phyloP scores from a whole-genome alignment of 1,284 basidiomycete genomes.

The Rhodotorula sp. region DNA sequence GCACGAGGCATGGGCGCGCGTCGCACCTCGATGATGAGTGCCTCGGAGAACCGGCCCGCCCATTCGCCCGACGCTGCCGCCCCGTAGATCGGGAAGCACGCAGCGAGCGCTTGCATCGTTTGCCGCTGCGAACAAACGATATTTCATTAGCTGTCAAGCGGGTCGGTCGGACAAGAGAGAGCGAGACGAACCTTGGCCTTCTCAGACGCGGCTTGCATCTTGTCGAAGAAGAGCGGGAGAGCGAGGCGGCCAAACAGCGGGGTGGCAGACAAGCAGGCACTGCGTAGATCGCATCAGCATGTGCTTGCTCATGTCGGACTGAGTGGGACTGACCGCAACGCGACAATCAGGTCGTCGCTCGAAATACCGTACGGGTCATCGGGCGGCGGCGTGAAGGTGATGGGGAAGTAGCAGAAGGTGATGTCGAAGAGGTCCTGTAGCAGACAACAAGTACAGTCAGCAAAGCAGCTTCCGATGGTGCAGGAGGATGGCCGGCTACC shows the following conservation, averaged over 20 bases:
- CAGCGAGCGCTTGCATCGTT: constrained; percentile 70
- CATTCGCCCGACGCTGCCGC: constrained; percentile 61
- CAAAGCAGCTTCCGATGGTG: neutral
- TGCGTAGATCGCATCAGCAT: constrained; percentile 21
- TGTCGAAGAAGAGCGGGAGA: constrained; percentile 87
- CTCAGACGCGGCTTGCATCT: constrained; percentile 80
- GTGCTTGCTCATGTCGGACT: too few relatives aligned
- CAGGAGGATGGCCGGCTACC: constrained; percentile 55
- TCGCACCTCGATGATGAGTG: constrained; percentile 77
- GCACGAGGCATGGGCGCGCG: constrained; percentile 17
- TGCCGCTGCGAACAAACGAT: constrained; percentile 63
- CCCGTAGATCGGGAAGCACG: constrained; percentile 81
- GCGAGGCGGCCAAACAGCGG: constrained; percentile 81
- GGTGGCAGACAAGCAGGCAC: constrained; percentile 70
- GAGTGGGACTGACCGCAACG: constrained; percentile 61
- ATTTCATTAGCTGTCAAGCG: neutral
- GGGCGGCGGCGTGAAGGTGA: constrained; percentile 91
- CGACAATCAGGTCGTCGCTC: constrained; percentile 76
- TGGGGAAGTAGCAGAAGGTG: constrained; percentile 98
- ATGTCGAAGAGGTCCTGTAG: constrained; percentile 88
- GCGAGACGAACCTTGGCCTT: constrained; percentile 69
- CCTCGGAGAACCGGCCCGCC: constrained; percentile 78
- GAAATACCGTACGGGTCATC: constrained; percentile 94
- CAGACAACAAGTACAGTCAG: too few relatives aligned
- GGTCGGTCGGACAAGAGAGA: neutral